Evolutionary conservation across 768 basidiomycete genomes (phyloP).

Genomic region (Leucocoprinus birnbaumii): DNA sequence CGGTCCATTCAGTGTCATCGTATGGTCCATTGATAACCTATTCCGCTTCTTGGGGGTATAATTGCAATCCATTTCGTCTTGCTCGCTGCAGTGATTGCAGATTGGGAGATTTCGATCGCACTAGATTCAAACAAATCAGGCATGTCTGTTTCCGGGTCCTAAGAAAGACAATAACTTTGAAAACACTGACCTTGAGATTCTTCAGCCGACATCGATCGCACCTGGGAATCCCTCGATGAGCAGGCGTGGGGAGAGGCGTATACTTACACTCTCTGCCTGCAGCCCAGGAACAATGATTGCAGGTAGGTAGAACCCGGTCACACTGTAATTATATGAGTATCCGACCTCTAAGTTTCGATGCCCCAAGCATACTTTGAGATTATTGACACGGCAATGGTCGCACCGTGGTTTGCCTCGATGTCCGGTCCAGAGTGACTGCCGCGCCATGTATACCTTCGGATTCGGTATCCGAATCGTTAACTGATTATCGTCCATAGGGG

Average conservation of each 20-base stretch:
- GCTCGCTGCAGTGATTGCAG: slow-evolving; percentile 64
- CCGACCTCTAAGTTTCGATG: slow-evolving; percentile 1
- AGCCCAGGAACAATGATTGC: slow-evolving; percentile 70
- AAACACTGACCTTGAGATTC: slow-evolving; percentile 58
- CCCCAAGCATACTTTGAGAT: slow-evolving; percentile 56
- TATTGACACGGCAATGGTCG: slow-evolving; percentile 69
- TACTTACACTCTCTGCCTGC: slow-evolving; percentile 66
- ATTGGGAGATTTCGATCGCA: slow-evolving; percentile 72
- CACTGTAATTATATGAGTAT: slow-evolving; percentile 38
- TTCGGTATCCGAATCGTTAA: slow-evolving; percentile 68
- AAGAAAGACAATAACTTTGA: not conserved
- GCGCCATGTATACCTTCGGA: slow-evolving; percentile 63
- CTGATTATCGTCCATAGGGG: slow-evolving; percentile 39
- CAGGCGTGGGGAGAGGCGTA: slow-evolving; percentile 71
- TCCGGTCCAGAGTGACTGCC: slow-evolving; percentile 73
- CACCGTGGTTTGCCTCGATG: slow-evolving; percentile 73
- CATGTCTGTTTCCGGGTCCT: not conserved
- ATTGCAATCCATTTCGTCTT: slow-evolving; percentile 54
- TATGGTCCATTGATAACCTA: slow-evolving; percentile 25
- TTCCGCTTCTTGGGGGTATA: slow-evolving; percentile 73
- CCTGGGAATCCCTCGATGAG: slow-evolving; percentile 71
- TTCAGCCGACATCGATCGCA: slow-evolving; percentile 67
- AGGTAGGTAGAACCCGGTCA: slow-evolving; percentile 66
- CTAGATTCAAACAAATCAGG: slow-evolving; percentile 25
- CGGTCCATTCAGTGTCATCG: slow-evolving; percentile 11